Evolutionary conservation across 768 basidiomycete genomes (phyloP), one percentile per base, ranked within the genome.

Genomic region (Serendipita indica): DNA sequence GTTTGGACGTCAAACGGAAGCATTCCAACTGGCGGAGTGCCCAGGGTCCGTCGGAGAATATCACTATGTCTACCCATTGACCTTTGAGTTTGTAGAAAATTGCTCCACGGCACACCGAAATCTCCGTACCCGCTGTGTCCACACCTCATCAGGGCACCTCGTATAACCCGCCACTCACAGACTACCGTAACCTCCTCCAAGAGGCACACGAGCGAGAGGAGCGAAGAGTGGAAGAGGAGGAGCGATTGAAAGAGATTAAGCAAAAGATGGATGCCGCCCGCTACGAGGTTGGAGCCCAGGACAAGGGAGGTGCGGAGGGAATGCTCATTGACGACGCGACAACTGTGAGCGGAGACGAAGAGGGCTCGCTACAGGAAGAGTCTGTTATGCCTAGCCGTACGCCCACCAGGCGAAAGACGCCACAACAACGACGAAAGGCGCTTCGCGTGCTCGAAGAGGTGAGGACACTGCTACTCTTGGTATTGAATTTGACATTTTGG

Each of bases 111-210:
- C 76, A 78, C 37, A 65, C 78, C 20, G 59, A 68, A 20, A 89
- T 89, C 60, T 73, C 77, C 6, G 63, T 85, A 0, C 79, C 84
- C 1, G 84, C 88, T 0, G 78, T 90, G 0, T 64, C 72, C 1
- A 71, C 81, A 2, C 92, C 92, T 0, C 87, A 88, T 63, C 80
- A 80, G 32, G 92, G 92, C 18, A 78, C 84, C 2, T 92, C 89
- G 16, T 97, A 97, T 67, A 96, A 96, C 67, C 92, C 92, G 0
- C 80, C 82, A 0, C 79, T 77, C 0, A 74, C 78, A 2, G 80
- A 83, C 0, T 87, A 94, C 64, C 77, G 79, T 54, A 79, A 80
- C 52, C 78, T 94, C 3, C 67, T 97, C 20, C 71, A 77, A 12
- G 70, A 77, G 56, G 92, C 90, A 0, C 76, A 81, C 57, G 76